Evolutionary conservation across 2,329 filamentous ascomycete genomes (phyloP).

Genomic region (Lomentospora prolificans): DNA sequence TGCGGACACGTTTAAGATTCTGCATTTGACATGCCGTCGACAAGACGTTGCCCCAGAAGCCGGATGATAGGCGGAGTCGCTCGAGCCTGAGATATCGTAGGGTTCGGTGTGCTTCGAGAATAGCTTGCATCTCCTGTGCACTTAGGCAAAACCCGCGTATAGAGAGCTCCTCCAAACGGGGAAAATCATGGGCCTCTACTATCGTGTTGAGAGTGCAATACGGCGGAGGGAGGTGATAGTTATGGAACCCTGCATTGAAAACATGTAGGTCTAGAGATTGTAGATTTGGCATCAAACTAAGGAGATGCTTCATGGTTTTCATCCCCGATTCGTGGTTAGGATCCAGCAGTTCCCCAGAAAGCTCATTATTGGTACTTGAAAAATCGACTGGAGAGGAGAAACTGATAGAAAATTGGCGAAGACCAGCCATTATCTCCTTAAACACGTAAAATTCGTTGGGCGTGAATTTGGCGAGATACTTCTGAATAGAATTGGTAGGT

Average conservation of each 20-base stretch:
- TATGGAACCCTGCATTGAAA: background rate
- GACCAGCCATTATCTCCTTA: background rate
- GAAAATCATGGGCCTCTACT: background rate
- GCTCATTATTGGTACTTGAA: background rate
- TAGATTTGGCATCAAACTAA: background rate
- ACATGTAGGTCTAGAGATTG: background rate
- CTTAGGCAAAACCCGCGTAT: background rate
- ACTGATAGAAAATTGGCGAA: background rate
- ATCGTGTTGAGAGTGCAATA: background rate
- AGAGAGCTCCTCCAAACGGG: background rate
- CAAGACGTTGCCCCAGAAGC: background rate
- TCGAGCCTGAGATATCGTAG: background rate
- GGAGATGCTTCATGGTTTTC: background rate
- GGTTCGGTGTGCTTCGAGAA: background rate
- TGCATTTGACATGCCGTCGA: background rate
- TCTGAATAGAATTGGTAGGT: background rate
- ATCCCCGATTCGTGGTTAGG: background rate
- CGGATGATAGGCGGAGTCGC: background rate
- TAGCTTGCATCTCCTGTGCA: background rate
- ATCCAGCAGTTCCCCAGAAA: background rate
- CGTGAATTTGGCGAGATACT: background rate
- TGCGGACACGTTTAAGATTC: background rate
- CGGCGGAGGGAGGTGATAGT: background rate
- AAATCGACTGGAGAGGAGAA: background rate
- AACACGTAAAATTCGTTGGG: background rate